phyloP scores from a whole-genome alignment of 176 grass and related monocot species.

The Triticum urartu region DNA sequence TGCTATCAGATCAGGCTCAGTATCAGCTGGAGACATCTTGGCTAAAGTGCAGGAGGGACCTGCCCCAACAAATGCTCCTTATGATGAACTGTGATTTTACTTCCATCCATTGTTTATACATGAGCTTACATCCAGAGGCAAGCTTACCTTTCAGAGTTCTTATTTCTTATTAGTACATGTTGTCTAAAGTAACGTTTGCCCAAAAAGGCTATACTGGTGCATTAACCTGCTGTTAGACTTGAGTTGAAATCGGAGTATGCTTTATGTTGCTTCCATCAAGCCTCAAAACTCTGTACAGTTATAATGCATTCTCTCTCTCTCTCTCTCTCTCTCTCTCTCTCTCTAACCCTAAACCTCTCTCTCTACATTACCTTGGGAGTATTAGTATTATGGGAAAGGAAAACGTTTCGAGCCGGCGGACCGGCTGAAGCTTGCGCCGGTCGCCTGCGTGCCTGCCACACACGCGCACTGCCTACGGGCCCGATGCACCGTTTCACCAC shows the following conservation, averaged over 20 bases:
- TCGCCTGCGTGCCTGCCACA: no score
- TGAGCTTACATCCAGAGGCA: background rate
- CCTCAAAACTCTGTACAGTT: no score
- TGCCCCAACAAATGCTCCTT: conserved; percentile 17
- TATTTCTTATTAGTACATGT: background rate
- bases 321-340: no score
- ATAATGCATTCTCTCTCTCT: no score
- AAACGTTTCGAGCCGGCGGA: no score
- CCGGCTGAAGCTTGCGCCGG: no score
- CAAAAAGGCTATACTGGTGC: background rate
- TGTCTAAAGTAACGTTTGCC: background rate
- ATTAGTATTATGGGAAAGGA: no score
- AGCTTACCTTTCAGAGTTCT: background rate
- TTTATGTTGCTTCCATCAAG: background rate
- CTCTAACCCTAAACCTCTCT: no score
- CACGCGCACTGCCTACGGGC: no score
- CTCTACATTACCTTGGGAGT: no score
- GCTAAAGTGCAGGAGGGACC: conserved; percentile 31
- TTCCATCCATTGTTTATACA: background rate
- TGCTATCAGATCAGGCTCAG: conserved; percentile 75
- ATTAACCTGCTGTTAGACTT: background rate
- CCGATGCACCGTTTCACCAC: no score
- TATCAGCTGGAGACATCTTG: conserved; percentile 47
- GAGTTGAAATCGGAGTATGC: background rate
- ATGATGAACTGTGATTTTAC: conserved; percentile 62